Evolutionary conservation across 805 yeast genomes (phyloP).

Genomic region (Kluyveromyces starmeri): DNA sequence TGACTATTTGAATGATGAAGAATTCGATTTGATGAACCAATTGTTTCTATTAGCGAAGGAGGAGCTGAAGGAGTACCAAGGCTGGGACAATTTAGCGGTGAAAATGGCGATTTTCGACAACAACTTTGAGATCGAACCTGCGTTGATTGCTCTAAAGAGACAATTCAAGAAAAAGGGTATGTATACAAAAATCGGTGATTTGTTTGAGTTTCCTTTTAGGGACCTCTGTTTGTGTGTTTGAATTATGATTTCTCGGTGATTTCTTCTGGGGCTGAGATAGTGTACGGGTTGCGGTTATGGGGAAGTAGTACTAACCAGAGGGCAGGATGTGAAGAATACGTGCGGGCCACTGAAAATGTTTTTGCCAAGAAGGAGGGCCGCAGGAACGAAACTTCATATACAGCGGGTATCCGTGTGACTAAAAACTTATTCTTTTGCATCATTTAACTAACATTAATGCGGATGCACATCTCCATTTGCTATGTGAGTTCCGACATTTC

Average conservation of each 20-base stretch:
- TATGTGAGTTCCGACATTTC: no score
- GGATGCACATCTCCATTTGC: no score
- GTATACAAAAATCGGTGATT: conserved; percentile 25
- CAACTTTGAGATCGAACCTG: conserved; percentile 39
- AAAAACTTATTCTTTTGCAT: no score
- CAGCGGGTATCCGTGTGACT: no score
- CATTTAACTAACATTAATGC: no score
- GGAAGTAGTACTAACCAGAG: no score
- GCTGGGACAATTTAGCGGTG: conserved; percentile 35
- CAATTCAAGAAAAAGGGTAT: conserved; percentile 33
- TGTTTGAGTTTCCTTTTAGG: background rate
- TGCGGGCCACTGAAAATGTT: no score
- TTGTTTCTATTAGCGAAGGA: conserved; percentile 38
- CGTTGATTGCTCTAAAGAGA: conserved; percentile 34
- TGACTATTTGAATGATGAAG: conserved; percentile 30
- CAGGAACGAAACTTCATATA: no score
- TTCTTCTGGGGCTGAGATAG: no score
- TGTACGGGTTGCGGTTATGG: no score
- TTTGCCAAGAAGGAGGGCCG: no score
- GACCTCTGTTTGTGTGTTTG: background rate
- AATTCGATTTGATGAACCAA: conserved; percentile 34
- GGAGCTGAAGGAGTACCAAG: conserved; percentile 33
- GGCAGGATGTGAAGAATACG: no score
- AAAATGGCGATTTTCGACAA: conserved; percentile 47
- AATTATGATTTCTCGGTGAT: conserved; percentile 1